Evolutionary conservation across 2,329 filamentous ascomycete genomes (phyloP).

Genomic region (Talaromyces islandicus): DNA sequence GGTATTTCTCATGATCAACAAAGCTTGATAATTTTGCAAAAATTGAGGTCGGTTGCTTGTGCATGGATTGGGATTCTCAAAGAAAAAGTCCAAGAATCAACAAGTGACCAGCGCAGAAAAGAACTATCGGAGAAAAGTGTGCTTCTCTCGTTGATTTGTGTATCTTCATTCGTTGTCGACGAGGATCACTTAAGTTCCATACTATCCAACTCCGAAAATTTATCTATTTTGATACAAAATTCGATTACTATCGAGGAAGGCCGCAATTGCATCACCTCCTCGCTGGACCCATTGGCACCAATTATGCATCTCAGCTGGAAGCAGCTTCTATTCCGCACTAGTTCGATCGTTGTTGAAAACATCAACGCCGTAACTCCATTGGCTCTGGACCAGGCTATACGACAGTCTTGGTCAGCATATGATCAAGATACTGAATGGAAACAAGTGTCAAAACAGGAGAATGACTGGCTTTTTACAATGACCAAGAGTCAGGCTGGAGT

Average conservation of each 20-base stretch:
- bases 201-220: background rate
- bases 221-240: background rate
- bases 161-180: background rate
- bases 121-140: background rate
- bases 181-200: background rate
- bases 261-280: background rate
- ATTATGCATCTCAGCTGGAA: background rate
- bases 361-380: background rate
- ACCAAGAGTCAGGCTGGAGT: background rate
- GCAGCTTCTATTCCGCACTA: background rate
- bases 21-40: background rate
- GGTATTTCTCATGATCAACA: background rate
- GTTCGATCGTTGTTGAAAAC: background rate
- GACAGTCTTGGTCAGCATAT: background rate
- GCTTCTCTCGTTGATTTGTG: background rate
- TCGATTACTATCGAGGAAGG: background rate
- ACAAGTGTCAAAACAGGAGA: background rate
- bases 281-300: background rate
- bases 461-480: background rate
- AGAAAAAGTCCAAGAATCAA: constrained; percentile 16
- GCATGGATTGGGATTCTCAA: constrained; percentile 22
- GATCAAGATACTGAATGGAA: background rate
- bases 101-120: background rate
- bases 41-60: background rate
- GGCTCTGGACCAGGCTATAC: background rate